phyloP scores from a whole-genome alignment of 345 rosid species.

The Geranium brycei region DNA sequence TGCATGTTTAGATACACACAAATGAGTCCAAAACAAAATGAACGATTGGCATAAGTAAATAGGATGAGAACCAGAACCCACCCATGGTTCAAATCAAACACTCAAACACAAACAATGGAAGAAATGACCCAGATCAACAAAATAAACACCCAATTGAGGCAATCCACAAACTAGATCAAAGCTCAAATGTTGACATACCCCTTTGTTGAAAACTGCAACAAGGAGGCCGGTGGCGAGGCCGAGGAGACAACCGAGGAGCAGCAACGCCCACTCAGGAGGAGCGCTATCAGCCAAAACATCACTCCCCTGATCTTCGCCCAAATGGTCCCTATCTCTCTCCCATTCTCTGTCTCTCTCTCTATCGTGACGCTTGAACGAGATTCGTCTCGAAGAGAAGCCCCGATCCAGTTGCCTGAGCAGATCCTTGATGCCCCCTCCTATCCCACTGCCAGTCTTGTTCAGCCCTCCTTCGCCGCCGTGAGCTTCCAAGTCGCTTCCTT shows the following conservation, averaged over 20 bases:
- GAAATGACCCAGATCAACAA: too few species aligned
- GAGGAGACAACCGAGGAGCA: slow-evolving; percentile 78
- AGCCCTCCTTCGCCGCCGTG: slow-evolving; percentile 10
- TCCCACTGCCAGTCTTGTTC: slow-evolving; percentile 2
- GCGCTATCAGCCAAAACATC: slow-evolving; percentile 60
- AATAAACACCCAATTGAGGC: not conserved
- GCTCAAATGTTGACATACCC: slow-evolving; percentile 29
- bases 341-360: slow-evolving; percentile 23
- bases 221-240: slow-evolving; percentile 86
- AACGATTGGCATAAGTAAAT: not conserved
- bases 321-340: slow-evolving; percentile 23
- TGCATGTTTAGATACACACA: too few species aligned
- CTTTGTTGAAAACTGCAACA: slow-evolving; percentile 82
- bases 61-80: too few species aligned
- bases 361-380: slow-evolving; percentile 35
- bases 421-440: slow-evolving; percentile 31
- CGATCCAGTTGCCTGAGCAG: slow-evolving; percentile 54
- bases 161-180: not conserved
- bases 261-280: slow-evolving; percentile 92
- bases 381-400: slow-evolving; percentile 44
- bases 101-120: too few species aligned
- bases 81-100: too few species aligned
- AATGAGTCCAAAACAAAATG: not conserved
- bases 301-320: slow-evolving; percentile 17
- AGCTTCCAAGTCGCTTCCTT: slow-evolving; percentile 10